phyloP scores from a whole-genome alignment of 768 basidiomycete species.

The Lanmaoa rubissima region DNA sequence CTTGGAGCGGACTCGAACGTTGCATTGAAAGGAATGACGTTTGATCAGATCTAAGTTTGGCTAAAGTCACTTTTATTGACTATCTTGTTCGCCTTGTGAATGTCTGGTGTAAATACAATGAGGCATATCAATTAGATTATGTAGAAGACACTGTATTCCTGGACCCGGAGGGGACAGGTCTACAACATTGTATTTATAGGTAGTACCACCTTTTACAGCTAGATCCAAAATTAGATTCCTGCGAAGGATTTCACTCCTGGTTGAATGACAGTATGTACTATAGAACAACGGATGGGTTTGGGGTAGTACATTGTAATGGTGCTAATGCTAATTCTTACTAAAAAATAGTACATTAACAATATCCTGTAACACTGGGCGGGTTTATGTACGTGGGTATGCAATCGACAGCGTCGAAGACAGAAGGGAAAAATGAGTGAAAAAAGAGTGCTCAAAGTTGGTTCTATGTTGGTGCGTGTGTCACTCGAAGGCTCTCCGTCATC shows the following conservation, averaged over 20 bases:
- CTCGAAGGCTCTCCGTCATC: background rate
- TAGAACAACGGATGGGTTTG: background rate
- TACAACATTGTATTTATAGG: too few species aligned
- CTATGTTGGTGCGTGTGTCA: background rate
- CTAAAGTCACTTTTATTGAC: background rate
- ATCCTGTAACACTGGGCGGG: background rate
- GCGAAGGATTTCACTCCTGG: too few species aligned
- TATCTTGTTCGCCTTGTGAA: too few species aligned
- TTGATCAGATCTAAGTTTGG: background rate
- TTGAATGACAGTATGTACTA: background rate
- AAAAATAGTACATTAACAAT: background rate
- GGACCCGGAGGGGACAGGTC: too few species aligned
- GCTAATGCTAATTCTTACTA: background rate
- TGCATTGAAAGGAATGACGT: constrained; percentile 7
- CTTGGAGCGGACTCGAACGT: constrained; percentile 19
- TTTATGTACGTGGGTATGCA: constrained; percentile 3
- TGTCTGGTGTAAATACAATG: too few species aligned
- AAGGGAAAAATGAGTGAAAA: background rate
- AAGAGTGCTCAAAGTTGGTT: background rate
- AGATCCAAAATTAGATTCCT: too few species aligned
- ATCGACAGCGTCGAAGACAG: background rate
- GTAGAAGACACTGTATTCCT: too few species aligned
- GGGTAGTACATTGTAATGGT: background rate
- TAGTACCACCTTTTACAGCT: too few species aligned
- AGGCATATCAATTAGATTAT: too few species aligned